These are phyloP conservation scores for Podila verticillata DNA, from an alignment of 192 early-diverging fungal species.

Conservation along the genomic window DNA sequence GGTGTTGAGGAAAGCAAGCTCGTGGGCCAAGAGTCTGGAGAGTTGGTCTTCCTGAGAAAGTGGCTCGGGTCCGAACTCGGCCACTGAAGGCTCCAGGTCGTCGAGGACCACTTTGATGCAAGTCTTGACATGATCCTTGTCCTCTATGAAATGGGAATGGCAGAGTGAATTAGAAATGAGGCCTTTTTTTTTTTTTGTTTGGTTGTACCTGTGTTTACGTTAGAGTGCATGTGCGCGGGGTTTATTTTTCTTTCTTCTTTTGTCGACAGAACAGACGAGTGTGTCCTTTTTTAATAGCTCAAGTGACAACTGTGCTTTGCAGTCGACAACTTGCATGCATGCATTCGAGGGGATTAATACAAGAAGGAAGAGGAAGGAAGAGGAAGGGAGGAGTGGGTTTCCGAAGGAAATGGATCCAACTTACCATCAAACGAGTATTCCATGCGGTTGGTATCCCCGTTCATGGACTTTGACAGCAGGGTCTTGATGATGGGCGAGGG, in stretches of 20 bases:
- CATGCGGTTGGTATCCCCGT: constrained; percentile 37
- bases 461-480: constrained; percentile 25
- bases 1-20: constrained; percentile 31
- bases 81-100: constrained; percentile 3
- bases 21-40: constrained; percentile 37
- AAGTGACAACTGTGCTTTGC: no score
- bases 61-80: constrained; percentile 6
- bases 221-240: not conserved
- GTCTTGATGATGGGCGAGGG: constrained; percentile 46
- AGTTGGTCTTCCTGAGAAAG: constrained; percentile 31
- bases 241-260: no score
- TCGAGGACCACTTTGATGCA: constrained; percentile 48
- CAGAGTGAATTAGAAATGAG: not conserved
- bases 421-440: constrained; percentile 46
- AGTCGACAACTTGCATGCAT: no score
- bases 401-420: not conserved
- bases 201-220: not conserved
- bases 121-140: constrained; percentile 35
- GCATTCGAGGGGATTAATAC: not conserved
- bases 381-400: not conserved
- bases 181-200: constrained; percentile 1
- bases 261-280: no score
- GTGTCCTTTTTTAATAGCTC: no score
- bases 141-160: constrained; percentile 16
- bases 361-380: not conserved